A percentile compares a stretch with the other conserved stretches of the same genome.
These are phyloP conservation scores for Hanseniaspora taiwanica DNA, from an alignment of 805 yeast species.

Conservation along the genomic window DNA sequence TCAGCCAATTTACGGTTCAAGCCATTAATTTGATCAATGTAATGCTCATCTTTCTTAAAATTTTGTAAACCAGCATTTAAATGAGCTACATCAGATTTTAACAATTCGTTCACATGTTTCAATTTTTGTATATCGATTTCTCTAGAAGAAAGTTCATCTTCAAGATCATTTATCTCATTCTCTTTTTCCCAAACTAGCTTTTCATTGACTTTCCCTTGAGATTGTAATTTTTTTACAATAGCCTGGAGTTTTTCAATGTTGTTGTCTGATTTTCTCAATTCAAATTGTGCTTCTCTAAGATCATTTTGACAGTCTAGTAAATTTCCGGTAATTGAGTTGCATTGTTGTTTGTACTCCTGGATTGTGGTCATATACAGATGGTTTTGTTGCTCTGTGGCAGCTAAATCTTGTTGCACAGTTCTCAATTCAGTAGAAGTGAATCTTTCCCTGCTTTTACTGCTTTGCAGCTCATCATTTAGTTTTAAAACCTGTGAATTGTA, in stretches of 20 bases:
- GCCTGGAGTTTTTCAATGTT: conserved; percentile 44
- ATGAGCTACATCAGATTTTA: conserved; percentile 45
- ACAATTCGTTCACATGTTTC: conserved; percentile 33
- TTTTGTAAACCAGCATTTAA: conserved; percentile 32
- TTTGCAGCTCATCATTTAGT: conserved; percentile 29
- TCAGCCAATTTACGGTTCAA: conserved; percentile 40
- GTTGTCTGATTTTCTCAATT: conserved; percentile 34
- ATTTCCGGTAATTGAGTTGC: conserved; percentile 61
- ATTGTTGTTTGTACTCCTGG: conserved; percentile 51
- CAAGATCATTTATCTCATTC: conserved; percentile 36
- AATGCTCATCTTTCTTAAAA: conserved; percentile 31
- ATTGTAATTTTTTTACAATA: conserved; percentile 38
- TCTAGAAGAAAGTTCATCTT: conserved; percentile 42
- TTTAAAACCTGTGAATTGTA: conserved; percentile 30
- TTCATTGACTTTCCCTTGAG: conserved; percentile 38
- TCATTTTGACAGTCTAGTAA: conserved; percentile 72
- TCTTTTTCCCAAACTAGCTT: conserved; percentile 43
- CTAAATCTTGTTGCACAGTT: conserved; percentile 41
- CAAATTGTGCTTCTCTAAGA: conserved; percentile 34
- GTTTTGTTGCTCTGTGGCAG: conserved; percentile 43
- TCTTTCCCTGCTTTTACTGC: conserved; percentile 26
- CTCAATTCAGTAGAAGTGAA: conserved; percentile 27
- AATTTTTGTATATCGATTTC: conserved; percentile 38
- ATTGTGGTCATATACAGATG: conserved; percentile 40
- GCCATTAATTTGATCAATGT: conserved; percentile 37